phyloP scores from a whole-genome alignment of 2,329 filamentous ascomycete species.

The Penicillium sp. region DNA sequence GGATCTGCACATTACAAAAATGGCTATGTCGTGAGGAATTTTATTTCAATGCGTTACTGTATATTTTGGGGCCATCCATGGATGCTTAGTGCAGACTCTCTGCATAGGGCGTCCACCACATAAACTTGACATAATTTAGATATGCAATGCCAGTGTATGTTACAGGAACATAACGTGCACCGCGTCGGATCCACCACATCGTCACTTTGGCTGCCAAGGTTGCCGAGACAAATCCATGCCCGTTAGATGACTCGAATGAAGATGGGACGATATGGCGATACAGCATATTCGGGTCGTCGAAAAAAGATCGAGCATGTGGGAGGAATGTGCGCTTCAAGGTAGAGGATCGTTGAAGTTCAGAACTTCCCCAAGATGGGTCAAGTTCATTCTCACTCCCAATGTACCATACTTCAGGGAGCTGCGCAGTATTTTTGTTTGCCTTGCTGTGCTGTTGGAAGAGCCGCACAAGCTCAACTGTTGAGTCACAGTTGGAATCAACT shows the following conservation, averaged over 20 bases:
- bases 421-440: not conserved
- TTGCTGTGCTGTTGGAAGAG: conserved; percentile 9
- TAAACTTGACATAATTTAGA: conserved; percentile 19
- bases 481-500: conserved; percentile 13
- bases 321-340: conserved; percentile 14
- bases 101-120: conserved; percentile 4
- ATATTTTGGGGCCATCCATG: too few relatives aligned
- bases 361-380: conserved; percentile 7
- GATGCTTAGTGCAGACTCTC: too few relatives aligned
- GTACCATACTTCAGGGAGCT: conserved; percentile 21
- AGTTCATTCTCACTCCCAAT: conserved; percentile 17
- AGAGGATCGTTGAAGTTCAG: conserved; percentile 7
- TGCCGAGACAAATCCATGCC: conserved; percentile 7
- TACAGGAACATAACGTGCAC: conserved; percentile 20
- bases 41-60: too few relatives aligned
- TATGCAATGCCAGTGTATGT: conserved; percentile 16
- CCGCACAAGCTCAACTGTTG: conserved; percentile 8
- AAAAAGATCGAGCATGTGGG: conserved; percentile 19
- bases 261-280: conserved; percentile 21
- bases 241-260: conserved; percentile 8
- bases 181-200: conserved; percentile 23
- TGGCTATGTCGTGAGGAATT: too few relatives aligned
- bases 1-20: too few relatives aligned
- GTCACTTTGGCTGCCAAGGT: conserved; percentile 12
- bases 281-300: conserved; percentile 10